Percentiles rank a stretch among this genome's conserved stretches.
phyloP scores from a whole-genome alignment of 1,284 basidiomycete species.

The Cutaneotrichosporon sp. region DNA sequence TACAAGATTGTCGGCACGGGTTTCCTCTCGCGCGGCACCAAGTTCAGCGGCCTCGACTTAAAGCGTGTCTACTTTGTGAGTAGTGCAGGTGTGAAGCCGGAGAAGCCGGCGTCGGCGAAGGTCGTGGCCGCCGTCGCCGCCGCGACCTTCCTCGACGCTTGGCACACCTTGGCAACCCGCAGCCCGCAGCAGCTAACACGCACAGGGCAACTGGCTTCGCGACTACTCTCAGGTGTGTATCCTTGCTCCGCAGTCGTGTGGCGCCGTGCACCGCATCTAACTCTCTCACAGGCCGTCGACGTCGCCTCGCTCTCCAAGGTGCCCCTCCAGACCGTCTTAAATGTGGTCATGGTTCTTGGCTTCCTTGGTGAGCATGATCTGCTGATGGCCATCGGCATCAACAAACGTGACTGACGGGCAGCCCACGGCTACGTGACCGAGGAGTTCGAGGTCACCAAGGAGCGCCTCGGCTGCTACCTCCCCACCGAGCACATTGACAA shows the following conservation, averaged over 20 bases:
- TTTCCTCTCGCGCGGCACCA: constrained; percentile 67
- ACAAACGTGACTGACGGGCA: constrained; percentile 4
- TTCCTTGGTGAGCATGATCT: constrained; percentile 53
- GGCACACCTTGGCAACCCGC: no score
- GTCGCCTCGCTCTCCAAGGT: constrained; percentile 74
- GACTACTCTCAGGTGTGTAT: constrained; percentile 63
- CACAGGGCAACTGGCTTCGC: constrained; percentile 61
- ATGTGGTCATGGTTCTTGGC: constrained; percentile 85
- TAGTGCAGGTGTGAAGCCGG: no score
- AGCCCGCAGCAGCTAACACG: constrained; percentile 1
- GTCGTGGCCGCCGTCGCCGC: background rate
- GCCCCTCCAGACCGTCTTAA: constrained; percentile 74
- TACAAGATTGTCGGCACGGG: constrained; percentile 66
- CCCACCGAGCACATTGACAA: constrained; percentile 89
- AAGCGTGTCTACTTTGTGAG: constrained; percentile 54
- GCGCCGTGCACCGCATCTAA: background rate
- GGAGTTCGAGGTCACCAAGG: constrained; percentile 88
- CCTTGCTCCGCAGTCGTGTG: background rate
- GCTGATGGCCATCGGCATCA: background rate
- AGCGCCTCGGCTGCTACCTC: constrained; percentile 83
- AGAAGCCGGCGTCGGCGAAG: no score
- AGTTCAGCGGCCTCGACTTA: constrained; percentile 60
- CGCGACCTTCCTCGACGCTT: background rate
- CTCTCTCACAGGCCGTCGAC: constrained; percentile 68
- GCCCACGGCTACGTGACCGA: constrained; percentile 42